Conservation (phyloP, 805 yeast genomes). For the Sugiyamaella mastotermitis region DNA sequence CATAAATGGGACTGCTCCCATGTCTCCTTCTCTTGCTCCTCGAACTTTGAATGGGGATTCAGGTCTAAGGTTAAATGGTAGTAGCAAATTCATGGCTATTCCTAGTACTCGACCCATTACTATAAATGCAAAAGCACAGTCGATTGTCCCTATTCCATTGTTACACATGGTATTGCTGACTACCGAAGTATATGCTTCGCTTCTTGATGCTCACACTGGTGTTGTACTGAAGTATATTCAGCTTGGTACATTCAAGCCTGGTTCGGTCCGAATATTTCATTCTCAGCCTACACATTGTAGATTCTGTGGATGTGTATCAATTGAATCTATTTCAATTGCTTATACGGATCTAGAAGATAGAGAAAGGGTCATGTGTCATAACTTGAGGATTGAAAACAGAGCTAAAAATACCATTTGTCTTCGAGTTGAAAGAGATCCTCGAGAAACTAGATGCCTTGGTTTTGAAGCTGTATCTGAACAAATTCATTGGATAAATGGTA, state of each 20-base stretch:
- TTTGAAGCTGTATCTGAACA: constrained; percentile 69
- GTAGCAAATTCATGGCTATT: no score
- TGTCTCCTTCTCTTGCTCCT: background rate
- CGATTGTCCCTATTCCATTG: constrained; percentile 20
- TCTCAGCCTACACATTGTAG: constrained; percentile 84
- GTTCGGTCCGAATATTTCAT: constrained; percentile 63
- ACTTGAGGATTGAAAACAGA: constrained; percentile 63
- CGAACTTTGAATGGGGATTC: background rate
- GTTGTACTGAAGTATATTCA: constrained; percentile 54
- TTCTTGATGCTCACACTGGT: constrained; percentile 73
- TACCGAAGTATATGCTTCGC: constrained; percentile 25
- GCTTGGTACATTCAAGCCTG: constrained; percentile 57
- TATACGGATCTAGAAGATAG: constrained; percentile 54
- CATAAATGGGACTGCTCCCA: constrained; percentile 3
- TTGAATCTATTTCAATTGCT: constrained; percentile 63
- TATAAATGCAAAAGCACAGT: constrained; percentile 1
- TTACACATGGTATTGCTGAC: constrained; percentile 24
- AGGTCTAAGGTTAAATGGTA: background rate
- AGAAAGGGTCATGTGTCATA: constrained; percentile 60
- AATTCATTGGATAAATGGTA: constrained; percentile 56
- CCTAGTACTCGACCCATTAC: constrained; percentile 13
- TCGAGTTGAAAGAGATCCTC: constrained; percentile 86
- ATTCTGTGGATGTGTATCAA: constrained; percentile 85
- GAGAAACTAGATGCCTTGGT: constrained; percentile 86
- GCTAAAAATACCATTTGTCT: constrained; percentile 78